Conservation (phyloP, 164 flowering plant species). For the Houttuynia cordata region DNA sequence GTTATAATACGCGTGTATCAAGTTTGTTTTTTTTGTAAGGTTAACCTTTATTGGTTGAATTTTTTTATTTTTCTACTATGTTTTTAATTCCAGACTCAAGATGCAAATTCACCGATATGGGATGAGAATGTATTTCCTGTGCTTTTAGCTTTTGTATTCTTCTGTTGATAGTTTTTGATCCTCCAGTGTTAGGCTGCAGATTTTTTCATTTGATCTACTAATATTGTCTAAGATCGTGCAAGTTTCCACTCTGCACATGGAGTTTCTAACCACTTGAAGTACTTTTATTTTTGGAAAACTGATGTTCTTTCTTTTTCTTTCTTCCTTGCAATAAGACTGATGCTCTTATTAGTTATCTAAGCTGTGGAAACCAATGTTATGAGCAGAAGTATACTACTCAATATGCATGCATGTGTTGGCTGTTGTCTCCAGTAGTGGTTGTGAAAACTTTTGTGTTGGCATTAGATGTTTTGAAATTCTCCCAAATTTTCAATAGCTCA, state of each 20-base stretch:
- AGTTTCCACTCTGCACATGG: constrained; percentile 33
- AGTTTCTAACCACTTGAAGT: constrained; percentile 54
- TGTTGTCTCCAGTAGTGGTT: too few species aligned
- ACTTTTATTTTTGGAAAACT: background rate
- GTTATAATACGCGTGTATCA: constrained; percentile 21
- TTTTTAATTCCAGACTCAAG: constrained; percentile 44
- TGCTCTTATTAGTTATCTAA: too few species aligned
- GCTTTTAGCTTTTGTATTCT: background rate
- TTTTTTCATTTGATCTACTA: constrained; percentile 33
- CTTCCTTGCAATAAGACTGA: too few species aligned
- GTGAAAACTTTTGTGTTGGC: background rate
- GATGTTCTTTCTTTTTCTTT: too few species aligned
- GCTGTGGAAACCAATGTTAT: too few species aligned
- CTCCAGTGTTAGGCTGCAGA: background rate
- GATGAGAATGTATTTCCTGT: constrained; percentile 50
- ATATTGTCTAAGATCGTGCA: constrained; percentile 33
- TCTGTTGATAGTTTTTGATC: background rate
- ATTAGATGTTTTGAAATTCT: background rate
- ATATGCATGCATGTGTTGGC: background rate
- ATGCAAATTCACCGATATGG: constrained; percentile 35
- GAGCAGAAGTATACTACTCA: too few species aligned
- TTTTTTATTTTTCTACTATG: constrained; percentile 5
- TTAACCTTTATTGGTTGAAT: background rate
- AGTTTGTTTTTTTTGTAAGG: background rate
- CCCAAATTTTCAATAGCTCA: too few species aligned